Evolutionary conservation across 1,284 basidiomycete species (phyloP).

Genomic region (Puccinia hordei): DNA sequence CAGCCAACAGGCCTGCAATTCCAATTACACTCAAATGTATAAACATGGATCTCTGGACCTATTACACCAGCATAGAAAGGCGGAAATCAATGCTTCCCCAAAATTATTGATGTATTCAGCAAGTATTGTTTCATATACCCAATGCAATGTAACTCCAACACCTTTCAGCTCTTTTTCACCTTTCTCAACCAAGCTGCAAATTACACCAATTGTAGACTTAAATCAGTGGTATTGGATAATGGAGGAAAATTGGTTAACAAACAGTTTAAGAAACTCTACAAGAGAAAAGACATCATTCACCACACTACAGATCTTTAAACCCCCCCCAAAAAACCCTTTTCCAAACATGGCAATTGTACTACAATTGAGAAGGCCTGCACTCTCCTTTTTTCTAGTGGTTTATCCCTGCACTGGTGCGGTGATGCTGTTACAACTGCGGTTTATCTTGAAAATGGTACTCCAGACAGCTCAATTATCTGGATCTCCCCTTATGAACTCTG

Average conservation of each 20-base stretch:
- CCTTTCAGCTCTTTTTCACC: not conserved
- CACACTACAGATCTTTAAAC: not conserved
- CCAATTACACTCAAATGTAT: too few species aligned
- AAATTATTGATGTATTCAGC: not conserved
- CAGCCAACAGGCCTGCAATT: too few species aligned
- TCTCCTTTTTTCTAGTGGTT: not conserved
- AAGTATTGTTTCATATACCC: too few species aligned
- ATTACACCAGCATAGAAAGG: not conserved
- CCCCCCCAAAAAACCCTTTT: conserved; percentile 12
- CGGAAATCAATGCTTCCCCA: not conserved
- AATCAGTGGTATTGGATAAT: too few species aligned
- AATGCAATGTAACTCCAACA: not conserved
- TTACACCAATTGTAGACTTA: not conserved
- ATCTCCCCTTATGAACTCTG: not conserved
- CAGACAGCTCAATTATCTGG: not conserved
- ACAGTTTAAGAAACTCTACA: not conserved
- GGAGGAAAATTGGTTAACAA: not conserved
- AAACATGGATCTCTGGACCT: too few species aligned
- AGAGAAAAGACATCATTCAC: not conserved
- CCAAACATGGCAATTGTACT: conserved; percentile 7
- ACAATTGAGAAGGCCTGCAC: too few species aligned
- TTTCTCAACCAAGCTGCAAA: not conserved
- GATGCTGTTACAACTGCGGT: conserved; percentile 17
- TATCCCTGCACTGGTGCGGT: not conserved
- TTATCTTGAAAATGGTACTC: conserved; percentile 9